Percentiles rank a stretch among this genome's conserved stretches.
Conservation (phyloP, 345 rosid species). For the Hibiscus mutabilis region DNA sequence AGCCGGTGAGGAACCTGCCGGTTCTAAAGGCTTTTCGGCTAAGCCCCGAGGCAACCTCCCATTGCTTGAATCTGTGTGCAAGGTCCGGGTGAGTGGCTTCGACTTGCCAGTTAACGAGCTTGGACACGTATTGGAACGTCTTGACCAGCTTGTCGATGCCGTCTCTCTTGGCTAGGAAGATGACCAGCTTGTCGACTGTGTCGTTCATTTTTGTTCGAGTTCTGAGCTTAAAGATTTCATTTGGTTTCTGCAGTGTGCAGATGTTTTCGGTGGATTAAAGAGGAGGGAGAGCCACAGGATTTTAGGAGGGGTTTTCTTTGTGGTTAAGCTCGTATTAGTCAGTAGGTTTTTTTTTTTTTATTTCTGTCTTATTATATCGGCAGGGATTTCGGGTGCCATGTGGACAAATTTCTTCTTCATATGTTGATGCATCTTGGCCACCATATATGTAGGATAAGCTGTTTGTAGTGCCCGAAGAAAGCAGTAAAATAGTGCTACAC, state of each 20-base stretch:
- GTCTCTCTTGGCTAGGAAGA: conserved; percentile 88
- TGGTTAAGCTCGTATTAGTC: conserved; percentile 21
- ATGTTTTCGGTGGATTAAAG: background rate
- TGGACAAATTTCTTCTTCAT: background rate
- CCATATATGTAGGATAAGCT: background rate
- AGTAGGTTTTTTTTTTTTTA: conserved; percentile 1
- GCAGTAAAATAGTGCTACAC: too few species aligned
- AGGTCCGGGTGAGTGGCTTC: conserved; percentile 47
- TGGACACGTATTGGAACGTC: conserved; percentile 93
- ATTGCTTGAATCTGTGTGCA: conserved; percentile 64
- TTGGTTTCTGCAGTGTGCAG: too few species aligned
- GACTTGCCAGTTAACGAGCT: conserved; percentile 73
- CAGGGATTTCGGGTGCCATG: background rate
- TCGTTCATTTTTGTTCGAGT: conserved; percentile 36
- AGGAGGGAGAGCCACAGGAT: conserved; percentile 44
- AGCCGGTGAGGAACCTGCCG: conserved; percentile 88
- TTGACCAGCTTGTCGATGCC: conserved; percentile 98
- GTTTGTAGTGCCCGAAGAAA: background rate
- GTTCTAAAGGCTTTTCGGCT: conserved; percentile 91
- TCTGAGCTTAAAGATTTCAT: too few species aligned
- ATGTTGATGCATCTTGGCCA: background rate
- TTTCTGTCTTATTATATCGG: background rate
- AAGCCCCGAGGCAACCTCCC: conserved; percentile 95
- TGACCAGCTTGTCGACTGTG: conserved; percentile 79
- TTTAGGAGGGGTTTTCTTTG: conserved; percentile 1